phyloP scores from a whole-genome alignment of 1,284 basidiomycete species.

The Volvariella surrecta region DNA sequence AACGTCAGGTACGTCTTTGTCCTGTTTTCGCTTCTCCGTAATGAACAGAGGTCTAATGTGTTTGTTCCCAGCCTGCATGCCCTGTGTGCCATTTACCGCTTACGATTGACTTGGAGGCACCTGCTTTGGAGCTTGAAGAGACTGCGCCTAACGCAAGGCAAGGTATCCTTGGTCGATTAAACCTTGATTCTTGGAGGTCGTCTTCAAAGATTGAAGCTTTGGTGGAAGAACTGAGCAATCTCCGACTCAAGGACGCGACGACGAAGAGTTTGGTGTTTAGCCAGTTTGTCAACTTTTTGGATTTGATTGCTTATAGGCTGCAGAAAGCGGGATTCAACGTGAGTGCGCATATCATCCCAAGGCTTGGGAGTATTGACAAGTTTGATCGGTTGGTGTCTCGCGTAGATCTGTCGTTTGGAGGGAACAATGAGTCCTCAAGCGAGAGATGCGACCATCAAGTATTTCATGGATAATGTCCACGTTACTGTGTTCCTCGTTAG shows the following conservation, averaged over 20 bases:
- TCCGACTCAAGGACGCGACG: slow-evolving; percentile 80
- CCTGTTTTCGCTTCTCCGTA: slow-evolving; percentile 1
- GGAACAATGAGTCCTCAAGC: slow-evolving; percentile 97
- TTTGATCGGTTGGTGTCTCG: slow-evolving; percentile 4
- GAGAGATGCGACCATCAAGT: slow-evolving; percentile 88
- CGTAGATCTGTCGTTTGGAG: slow-evolving; percentile 86
- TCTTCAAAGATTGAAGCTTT: slow-evolving; percentile 97
- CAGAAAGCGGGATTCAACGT: slow-evolving; percentile 88
- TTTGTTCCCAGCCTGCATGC: slow-evolving; percentile 74
- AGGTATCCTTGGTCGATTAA: slow-evolving; percentile 88
- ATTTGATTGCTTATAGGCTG: slow-evolving; percentile 89
- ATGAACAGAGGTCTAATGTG: slow-evolving; percentile 5
- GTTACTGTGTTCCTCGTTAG: slow-evolving; percentile 96
- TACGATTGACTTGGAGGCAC: slow-evolving; percentile 92
- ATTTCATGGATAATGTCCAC: slow-evolving; percentile 91
- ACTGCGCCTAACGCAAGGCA: slow-evolving; percentile 58
- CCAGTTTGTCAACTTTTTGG: slow-evolving; percentile 87
- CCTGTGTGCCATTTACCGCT: slow-evolving; percentile 92
- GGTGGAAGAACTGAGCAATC: slow-evolving; percentile 85
- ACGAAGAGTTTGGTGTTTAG: slow-evolving; percentile 97
- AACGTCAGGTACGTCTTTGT: slow-evolving; percentile 46
- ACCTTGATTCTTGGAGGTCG: slow-evolving; percentile 88
- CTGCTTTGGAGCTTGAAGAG: slow-evolving; percentile 80
- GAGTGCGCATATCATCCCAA: slow-evolving; percentile 16
- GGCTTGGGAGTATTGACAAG: slow-evolving; percentile 1